Evolutionary conservation across 306 rosid genomes (phyloP), one percentile per base, ranked within the genome.

Genomic region (Pyrus betulifolia): DNA sequence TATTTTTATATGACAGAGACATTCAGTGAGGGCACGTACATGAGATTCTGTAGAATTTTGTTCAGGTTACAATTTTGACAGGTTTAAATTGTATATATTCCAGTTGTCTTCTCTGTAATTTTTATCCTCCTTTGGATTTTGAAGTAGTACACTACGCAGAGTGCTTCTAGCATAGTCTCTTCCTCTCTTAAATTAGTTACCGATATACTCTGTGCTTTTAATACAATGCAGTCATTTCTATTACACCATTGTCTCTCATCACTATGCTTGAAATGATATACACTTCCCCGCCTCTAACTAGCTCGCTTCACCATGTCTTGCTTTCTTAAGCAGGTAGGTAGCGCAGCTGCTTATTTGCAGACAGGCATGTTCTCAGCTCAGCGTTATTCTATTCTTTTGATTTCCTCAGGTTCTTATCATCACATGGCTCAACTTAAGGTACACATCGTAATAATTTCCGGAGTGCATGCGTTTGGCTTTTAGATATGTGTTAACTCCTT

Each of bases 341-440:
- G 93, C 85, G 97, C 97, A 11, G 94, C 93, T 77, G 96, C 96
- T 63, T 85, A 88, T 86, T 82, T 87, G 8, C 89, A 90, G 76
- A 87, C 91, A 1, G 93, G 93, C 70, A 44, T 84, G 11, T 93
- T 91, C 81, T 93, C 91, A 33, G 79, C 85, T 51, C 73, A 81
- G 69, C 84, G 84, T 63, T 93, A 83, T 83, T 78, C 83, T 75
- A 18, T 81, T 59, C 90, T 93, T 74, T 79, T 91, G 84, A 83
- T 87, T 78, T 88, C 97, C 65, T 91, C 98, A n/a, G 0, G 86
- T 88, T 87, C 91, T 91, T 76, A 84, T 90, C 58, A 93, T 93
- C 82, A 84, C 93, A 57, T 93, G 97, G 98, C 96, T 93, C 69
- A 93, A 91, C 81, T 86, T 91, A 84, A 93, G 95, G 93, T 84